Evolutionary conservation across 2,329 filamentous ascomycete genomes (phyloP).

Genomic region (Hymenoscyphus scutula): DNA sequence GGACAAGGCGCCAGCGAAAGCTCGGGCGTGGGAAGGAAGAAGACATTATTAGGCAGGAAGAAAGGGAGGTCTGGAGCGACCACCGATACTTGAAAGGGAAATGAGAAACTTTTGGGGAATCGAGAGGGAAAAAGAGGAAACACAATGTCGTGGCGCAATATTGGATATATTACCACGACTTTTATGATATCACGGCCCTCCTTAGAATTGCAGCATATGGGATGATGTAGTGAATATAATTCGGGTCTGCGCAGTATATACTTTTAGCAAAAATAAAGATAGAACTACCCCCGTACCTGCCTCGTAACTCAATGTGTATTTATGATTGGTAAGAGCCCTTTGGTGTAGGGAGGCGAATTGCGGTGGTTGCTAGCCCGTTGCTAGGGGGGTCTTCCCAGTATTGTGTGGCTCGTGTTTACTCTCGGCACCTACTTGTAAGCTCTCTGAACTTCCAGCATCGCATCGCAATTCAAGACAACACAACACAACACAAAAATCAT

Average conservation of each 20-base stretch:
- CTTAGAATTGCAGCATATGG: slow-evolving; percentile 7
- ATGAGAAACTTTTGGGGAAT: not conserved
- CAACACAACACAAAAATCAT: slow-evolving; percentile 33
- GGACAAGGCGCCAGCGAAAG: not conserved
- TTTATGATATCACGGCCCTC: slow-evolving; percentile 13
- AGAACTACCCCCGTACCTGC: not conserved
- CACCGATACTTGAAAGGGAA: not conserved
- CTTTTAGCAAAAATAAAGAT: not conserved
- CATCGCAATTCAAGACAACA: not conserved
- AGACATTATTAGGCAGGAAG: slow-evolving; percentile 12
- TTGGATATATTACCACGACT: slow-evolving; percentile 10
- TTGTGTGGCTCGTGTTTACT: not conserved
- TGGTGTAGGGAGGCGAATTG: not conserved
- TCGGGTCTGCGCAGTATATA: slow-evolving; percentile 3
- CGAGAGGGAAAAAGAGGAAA: not conserved
- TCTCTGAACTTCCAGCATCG: not conserved
- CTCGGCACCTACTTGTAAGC: not conserved
- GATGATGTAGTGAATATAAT: slow-evolving; percentile 13
- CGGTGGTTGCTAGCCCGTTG: not conserved
- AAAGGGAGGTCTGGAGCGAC: slow-evolving; percentile 1
- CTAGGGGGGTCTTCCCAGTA: not conserved
- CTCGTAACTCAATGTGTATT: not conserved
- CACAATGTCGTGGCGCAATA: slow-evolving; percentile 7
- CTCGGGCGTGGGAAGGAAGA: slow-evolving; percentile 6
- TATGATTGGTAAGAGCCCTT: not conserved